Percentiles rank a stretch among this genome's conserved stretches.
These are phyloP conservation scores for Diplodia mutila DNA, from an alignment of 2,329 filamentous ascomycete species.

Conservation along the genomic window DNA sequence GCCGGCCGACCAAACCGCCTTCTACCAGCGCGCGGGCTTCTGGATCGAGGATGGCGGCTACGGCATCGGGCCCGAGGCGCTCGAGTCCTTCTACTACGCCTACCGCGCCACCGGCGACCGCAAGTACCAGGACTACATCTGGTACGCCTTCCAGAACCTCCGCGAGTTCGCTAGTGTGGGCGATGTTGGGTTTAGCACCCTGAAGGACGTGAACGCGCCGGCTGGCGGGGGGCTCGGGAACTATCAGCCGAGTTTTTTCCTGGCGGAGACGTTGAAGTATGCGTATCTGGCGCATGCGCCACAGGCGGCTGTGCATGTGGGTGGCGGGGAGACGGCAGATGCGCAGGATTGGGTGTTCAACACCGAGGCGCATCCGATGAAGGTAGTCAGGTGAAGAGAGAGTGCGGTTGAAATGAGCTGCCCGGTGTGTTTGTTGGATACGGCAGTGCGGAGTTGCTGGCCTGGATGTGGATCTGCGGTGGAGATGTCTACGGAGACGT, in stretches of 20 bases:
- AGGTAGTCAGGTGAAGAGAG: slow-evolving; percentile 37
- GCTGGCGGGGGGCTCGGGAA: slow-evolving; percentile 66
- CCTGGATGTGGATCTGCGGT: neutral
- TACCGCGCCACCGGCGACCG: slow-evolving; percentile 76
- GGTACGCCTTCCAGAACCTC: slow-evolving; percentile 74
- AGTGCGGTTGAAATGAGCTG: neutral
- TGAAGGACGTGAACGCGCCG: slow-evolving; percentile 66
- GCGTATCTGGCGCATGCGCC: slow-evolving; percentile 70
- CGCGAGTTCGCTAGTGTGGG: slow-evolving; percentile 64
- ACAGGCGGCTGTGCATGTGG: slow-evolving; percentile 51
- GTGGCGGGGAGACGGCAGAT: slow-evolving; percentile 39
- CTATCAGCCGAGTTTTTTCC: slow-evolving; percentile 85
- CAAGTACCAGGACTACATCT: slow-evolving; percentile 82
- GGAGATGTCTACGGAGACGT: too few relatives aligned
- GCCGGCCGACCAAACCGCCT: slow-evolving; percentile 44
- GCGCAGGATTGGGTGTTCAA: slow-evolving; percentile 65
- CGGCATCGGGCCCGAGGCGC: slow-evolving; percentile 75
- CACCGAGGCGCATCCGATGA: slow-evolving; percentile 67
- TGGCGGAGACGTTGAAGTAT: slow-evolving; percentile 88
- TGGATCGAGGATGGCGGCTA: slow-evolving; percentile 68
- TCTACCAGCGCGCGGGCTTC: slow-evolving; percentile 72
- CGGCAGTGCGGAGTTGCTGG: neutral
- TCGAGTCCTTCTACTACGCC: slow-evolving; percentile 86
- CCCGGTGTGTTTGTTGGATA: too few relatives aligned
- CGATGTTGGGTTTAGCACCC: slow-evolving; percentile 65